Base-by-base conservation (phyloP, 108 stramenopile genomes). In the Seminavis robusta region DNA sequence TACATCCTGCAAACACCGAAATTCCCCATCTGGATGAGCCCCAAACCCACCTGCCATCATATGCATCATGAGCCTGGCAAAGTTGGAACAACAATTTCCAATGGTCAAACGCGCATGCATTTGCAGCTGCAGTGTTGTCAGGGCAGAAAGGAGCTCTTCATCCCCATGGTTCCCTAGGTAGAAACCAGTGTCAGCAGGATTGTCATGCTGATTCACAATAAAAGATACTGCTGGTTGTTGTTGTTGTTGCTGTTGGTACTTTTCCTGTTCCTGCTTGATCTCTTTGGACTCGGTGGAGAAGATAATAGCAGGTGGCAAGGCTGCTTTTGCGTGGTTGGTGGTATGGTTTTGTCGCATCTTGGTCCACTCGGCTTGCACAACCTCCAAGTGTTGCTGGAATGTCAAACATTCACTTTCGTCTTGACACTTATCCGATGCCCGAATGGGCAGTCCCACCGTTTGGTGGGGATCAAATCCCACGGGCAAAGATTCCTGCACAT, bases 81-180 rank as follows among this genome's bases (percentile, higher is more conserved):
- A 69, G 52, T 69, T 78, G 33, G 65, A 67, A 46, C 77, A 78
- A 33, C 77, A 78, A 39, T 78, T 78, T 20, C 77, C 77, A 29
- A 73, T 25, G 1, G 58, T 65, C 19, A 59, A 57, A 28, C 55
- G 23, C 2, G 67, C 40, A 17, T 42, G 20, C 16, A 78, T 43
- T 41, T 78, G 77, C 41, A 61, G 11, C 47, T 65, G 41, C 4
- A 77, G 40, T 0, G 76, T 72, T 17, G 71, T 29, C 24, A 77
- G 44, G 5, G 76, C 42, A 5, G 76, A 77, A 1, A 77, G 27
- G 41, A 72, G 51, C 4, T 23, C 25, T 23, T 48, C 25, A 24
- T 48, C 28, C n/a, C n/a, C n/a, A 21, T 4, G 9, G 3, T 4
- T 7, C 17, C 20, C 20, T n/a, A 27, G 4, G 25, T 27, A 48